Evolutionary conservation across 306 rosid genomes (phyloP).

Genomic region (Gastrolobium bilobum): DNA sequence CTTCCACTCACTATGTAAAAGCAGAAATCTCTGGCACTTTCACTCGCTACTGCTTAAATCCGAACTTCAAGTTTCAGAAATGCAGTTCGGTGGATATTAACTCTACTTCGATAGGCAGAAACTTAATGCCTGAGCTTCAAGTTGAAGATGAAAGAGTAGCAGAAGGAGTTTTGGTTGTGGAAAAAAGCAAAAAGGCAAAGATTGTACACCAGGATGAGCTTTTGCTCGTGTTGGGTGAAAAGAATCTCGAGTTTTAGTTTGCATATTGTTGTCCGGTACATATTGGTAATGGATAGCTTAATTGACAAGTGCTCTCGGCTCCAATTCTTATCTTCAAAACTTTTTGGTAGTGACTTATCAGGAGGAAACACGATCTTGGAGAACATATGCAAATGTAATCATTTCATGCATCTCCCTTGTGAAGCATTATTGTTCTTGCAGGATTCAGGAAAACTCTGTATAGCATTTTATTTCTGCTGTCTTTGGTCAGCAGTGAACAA

Average conservation of each 20-base stretch:
- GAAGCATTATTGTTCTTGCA: conserved; percentile 58
- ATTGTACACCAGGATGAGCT: conserved; percentile 77
- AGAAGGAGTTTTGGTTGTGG: conserved; percentile 75
- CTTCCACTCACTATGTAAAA: conserved; percentile 67
- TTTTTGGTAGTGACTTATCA: conserved; percentile 44
- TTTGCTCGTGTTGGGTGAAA: conserved; percentile 65
- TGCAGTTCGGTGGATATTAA: conserved; percentile 47
- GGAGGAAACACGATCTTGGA: conserved; percentile 53
- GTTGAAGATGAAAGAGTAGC: conserved; percentile 78
- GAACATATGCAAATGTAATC: conserved; percentile 62
- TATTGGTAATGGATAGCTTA: conserved; percentile 37
- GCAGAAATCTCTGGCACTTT: conserved; percentile 69
- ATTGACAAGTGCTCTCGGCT: conserved; percentile 45
- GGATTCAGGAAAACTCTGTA: conserved; percentile 48
- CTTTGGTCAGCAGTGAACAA: conserved; percentile 59
- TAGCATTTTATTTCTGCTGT: conserved; percentile 57
- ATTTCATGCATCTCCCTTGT: conserved; percentile 50
- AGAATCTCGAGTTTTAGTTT: conserved; percentile 58
- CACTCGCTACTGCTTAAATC: conserved; percentile 62
- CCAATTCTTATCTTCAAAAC: conserved; percentile 49
- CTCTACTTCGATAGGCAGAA: conserved; percentile 42
- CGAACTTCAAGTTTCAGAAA: conserved; percentile 77
- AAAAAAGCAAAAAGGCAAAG: conserved; percentile 64
- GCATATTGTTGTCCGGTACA: conserved; percentile 57
- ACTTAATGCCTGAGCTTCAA: conserved; percentile 53